These are phyloP conservation scores for Theobroma cacao DNA, from an alignment of 345 rosid genomes.

Conservation along the genomic window DNA sequence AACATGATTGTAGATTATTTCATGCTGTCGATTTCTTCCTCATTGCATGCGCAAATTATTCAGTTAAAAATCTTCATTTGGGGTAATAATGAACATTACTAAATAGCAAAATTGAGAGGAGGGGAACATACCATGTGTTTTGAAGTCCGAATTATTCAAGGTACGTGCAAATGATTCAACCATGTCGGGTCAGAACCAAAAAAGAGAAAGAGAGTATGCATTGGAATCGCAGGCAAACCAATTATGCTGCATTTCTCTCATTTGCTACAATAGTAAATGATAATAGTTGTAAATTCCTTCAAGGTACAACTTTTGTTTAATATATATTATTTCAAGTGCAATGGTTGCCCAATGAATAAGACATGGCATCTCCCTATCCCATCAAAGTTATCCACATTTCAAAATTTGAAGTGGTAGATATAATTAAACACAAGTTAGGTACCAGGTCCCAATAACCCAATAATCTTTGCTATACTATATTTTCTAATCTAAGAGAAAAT, in stretches of 20 bases:
- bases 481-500: not conserved
- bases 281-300: no score
- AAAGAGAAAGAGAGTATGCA: not conserved
- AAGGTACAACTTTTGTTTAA: no score
- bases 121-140: not conserved
- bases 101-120: not conserved
- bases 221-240: not conserved
- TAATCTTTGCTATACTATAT: not conserved
- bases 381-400: not conserved
- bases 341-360: no score
- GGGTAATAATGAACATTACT: not conserved
- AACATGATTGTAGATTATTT: not conserved
- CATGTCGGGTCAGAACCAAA: not conserved
- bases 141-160: not conserved
- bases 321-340: no score
- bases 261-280: no score
- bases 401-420: not conserved
- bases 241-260: no score
- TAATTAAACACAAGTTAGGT: not conserved
- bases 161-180: not conserved
- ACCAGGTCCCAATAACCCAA: not conserved
- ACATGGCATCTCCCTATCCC: not conserved
- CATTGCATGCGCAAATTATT: not conserved
- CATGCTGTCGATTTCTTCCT: not conserved
- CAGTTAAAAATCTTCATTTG: not conserved